Evolutionary conservation across 345 rosid genomes (phyloP), one percentile per base, ranked within the genome.

Genomic region (Syzygium aromaticum): DNA sequence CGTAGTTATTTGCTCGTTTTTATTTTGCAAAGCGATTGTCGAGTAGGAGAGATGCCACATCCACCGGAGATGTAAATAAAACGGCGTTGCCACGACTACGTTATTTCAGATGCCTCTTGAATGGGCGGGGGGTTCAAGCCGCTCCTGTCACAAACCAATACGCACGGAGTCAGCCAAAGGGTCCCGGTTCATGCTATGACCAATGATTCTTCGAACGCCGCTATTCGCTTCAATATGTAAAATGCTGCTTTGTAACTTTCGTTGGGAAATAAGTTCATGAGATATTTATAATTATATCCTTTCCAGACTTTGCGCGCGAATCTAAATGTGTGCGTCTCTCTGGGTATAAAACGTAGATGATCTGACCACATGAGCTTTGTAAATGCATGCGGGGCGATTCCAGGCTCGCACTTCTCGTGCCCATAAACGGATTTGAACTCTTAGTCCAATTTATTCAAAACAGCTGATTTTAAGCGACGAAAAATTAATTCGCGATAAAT

Each of bases 81-180:
- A 93, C 96, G 0, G 95, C 91, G 86, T 88, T 93, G 89, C 98
- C 97, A 1, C 94, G 98, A n/a, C 85, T 95, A 27, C 98, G 93
- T 54, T 94, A 96, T 92, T 95, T 98, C 93, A 91, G 99, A 90
- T 98, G 99, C 94, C 93, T 96, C 53, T 77, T 98, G 93, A 95
- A 94, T 88, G 87, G 92, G 84, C 96, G 98, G 1, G 99, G 98
- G 77, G 91, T 96, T 87, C 94, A 89, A 83, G 98, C 99, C 12
- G 98, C 98, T 90, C 98, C 99, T 0, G 96, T 93, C 51, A 82
- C 90, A 33, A 96, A 95, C 87, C 17, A 11, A 23, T 92, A 91
- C 38, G 99, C 96, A 2, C 90, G 96, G 85, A 88, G 86, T 33
- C 93, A 95, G 54, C 99, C 99, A 6, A 43, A 28, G 0, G 98